A percentile compares a stretch with the other conserved stretches of the same genome.
phyloP scores from a whole-genome alignment of 2,329 filamentous ascomycete genomes.

The Fusarium algeriense region DNA sequence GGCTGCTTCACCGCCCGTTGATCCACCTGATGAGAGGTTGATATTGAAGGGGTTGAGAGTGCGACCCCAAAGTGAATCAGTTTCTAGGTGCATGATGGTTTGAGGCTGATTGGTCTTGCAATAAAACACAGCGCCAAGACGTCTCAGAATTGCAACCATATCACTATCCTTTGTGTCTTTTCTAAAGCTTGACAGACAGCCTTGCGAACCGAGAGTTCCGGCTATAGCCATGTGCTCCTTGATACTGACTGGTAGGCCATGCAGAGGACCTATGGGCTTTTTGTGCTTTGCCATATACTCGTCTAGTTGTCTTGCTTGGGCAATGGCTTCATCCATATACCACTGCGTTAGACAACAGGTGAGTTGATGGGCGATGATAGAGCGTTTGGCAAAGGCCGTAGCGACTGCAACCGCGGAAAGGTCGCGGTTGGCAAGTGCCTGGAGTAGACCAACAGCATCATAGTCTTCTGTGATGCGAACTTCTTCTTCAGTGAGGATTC shows the following conservation, averaged over 20 bases:
- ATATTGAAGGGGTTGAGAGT: conserved; percentile 71
- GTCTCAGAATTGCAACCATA: conserved; percentile 67
- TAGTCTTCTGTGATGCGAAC: background rate
- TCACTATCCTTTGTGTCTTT: conserved; percentile 22
- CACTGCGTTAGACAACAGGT: conserved; percentile 32
- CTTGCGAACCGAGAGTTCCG: conserved; percentile 10
- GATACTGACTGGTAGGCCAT: conserved; percentile 29
- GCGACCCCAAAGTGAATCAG: conserved; percentile 71
- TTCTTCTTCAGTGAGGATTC: background rate
- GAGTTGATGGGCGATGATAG: conserved; percentile 29
- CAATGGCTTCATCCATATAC: conserved; percentile 27
- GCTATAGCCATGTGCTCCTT: conserved; percentile 34
- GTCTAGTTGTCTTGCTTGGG: conserved; percentile 17
- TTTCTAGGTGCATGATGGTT: conserved; percentile 54
- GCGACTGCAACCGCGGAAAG: background rate
- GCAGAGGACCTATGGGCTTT: conserved; percentile 27
- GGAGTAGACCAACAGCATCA: background rate
- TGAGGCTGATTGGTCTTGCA: conserved; percentile 76
- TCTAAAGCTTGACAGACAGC: conserved; percentile 3
- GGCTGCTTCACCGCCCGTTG: conserved; percentile 65
- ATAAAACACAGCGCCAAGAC: conserved; percentile 73
- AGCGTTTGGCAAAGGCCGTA: conserved; percentile 26
- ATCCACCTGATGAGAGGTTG: conserved; percentile 69
- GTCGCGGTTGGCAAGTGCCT: background rate
- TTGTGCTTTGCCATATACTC: conserved; percentile 11